Percentiles rank a stretch among this genome's conserved stretches.
Evolutionary conservation across 2,329 filamentous ascomycete genomes (phyloP).

Genomic region (Tolypocladium album): DNA sequence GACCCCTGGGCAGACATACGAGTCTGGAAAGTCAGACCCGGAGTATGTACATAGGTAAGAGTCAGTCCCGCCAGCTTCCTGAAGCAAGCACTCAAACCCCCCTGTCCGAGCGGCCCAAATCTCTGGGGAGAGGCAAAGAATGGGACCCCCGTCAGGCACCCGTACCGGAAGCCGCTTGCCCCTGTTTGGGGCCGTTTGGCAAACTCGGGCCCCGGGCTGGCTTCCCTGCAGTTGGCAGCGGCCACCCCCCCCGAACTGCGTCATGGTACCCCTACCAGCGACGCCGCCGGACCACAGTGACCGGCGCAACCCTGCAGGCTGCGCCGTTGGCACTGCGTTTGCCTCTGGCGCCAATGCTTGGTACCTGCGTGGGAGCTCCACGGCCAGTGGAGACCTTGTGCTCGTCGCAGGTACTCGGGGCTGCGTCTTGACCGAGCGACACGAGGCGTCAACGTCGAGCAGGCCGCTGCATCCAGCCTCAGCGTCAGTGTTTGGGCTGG

Average conservation of each 20-base stretch:
- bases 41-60: neutral
- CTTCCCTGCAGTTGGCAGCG: neutral
- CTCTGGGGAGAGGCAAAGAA: neutral
- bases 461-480: neutral
- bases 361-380: neutral
- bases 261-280: neutral
- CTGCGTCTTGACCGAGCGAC: neutral
- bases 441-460: neutral
- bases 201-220: neutral
- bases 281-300: neutral
- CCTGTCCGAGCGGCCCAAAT: neutral
- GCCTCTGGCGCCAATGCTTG: neutral
- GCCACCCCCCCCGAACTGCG: neutral
- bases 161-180: neutral
- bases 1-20: neutral
- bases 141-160: neutral
- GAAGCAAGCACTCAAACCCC: neutral
- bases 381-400: neutral
- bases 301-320: neutral
- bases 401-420: too few species aligned
- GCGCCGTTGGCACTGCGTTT: neutral
- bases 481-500: neutral
- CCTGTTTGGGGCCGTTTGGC: neutral
- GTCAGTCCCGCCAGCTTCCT: neutral
- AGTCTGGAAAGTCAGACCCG: too few species aligned